Conservation (phyloP, 768 basidiomycete genomes). For the Trametes gibbosa region DNA sequence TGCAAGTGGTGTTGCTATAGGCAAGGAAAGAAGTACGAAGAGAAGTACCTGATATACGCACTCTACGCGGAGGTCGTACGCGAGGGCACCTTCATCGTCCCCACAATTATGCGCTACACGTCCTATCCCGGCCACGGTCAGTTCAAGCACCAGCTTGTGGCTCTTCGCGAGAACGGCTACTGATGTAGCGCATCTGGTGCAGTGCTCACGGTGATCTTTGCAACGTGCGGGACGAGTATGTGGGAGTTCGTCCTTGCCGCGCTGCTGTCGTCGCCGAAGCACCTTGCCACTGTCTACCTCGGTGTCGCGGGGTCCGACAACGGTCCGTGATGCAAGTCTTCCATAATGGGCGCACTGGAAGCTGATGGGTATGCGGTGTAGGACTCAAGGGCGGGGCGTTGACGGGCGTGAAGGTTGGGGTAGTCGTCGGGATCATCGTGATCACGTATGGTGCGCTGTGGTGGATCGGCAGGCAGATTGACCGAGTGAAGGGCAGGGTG, state of each 20-base stretch:
- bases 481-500: conserved; percentile 57
- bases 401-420: conserved; percentile 51
- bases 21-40: conserved; percentile 64
- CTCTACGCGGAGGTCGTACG: conserved; percentile 59
- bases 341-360: no score
- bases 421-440: conserved; percentile 61
- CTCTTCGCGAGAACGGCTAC: no score
- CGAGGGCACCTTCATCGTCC: conserved; percentile 86
- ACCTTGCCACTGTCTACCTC: conserved; percentile 86
- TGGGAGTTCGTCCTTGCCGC: conserved; percentile 71
- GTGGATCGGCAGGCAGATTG: conserved; percentile 75
- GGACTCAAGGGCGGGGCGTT: background rate
- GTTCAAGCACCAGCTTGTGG: no score
- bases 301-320: conserved; percentile 40
- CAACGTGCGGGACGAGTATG: conserved; percentile 82
- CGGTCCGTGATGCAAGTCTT: background rate
- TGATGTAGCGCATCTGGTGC: conserved; percentile 55
- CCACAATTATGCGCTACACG: conserved; percentile 68
- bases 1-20: conserved; percentile 77
- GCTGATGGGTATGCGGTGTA: no score
- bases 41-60: conserved; percentile 42
- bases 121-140: conserved; percentile 83
- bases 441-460: conserved; percentile 77
- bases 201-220: conserved; percentile 83
- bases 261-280: conserved; percentile 77